Conservation (phyloP, 108 stramenopile species). For the Conticribra weissflogii region DNA sequence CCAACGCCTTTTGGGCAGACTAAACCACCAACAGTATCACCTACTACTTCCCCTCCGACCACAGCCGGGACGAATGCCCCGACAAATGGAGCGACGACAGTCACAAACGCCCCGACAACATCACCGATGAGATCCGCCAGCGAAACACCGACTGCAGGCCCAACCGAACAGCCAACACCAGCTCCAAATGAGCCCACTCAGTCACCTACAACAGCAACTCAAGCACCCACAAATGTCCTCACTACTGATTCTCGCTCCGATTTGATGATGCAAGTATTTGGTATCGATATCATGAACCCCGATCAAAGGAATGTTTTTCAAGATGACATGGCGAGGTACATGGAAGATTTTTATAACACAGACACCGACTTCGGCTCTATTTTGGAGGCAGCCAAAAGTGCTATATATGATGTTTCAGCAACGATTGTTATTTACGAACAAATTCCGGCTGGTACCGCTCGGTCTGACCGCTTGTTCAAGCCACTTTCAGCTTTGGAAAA, state of each 20-base stretch:
- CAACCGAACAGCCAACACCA: not conserved
- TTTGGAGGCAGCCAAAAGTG: not conserved
- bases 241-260: not conserved
- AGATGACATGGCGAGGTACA: not conserved
- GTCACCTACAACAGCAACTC: not conserved
- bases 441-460: not conserved
- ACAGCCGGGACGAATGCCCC: not conserved
- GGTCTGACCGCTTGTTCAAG: not conserved
- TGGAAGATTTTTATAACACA: not conserved
- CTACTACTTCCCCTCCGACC: not conserved
- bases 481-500: too few relatives aligned
- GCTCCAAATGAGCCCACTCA: not conserved
- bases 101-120: not conserved
- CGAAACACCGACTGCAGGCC: not conserved
- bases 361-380: not conserved
- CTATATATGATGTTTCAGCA: not conserved
- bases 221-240: not conserved
- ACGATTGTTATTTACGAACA: not conserved
- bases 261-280: not conserved
- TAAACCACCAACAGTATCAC: not conserved
- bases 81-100: not conserved
- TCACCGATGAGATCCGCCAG: too few relatives aligned
- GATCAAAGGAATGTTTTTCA: not conserved
- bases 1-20: not conserved
- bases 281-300: not conserved